Base-by-base conservation (phyloP, 164 flowering plant species). In the Stephania yunnanensis region DNA sequence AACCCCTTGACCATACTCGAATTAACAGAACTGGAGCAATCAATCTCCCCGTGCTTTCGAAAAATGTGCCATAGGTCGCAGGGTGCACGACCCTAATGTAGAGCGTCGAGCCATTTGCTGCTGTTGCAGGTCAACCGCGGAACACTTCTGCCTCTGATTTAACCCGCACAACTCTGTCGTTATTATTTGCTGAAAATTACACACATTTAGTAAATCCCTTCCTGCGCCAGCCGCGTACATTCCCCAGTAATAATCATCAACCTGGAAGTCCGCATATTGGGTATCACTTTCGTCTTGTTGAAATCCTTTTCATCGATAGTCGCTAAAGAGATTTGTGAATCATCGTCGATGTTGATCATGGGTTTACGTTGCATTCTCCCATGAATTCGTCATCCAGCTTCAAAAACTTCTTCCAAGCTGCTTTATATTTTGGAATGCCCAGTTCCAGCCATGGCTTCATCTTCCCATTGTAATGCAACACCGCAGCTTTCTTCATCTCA, bases 381-480 rank as follows among this genome's bases (percentile, higher is more conserved):
- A 96, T 82, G 83, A 85, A 89, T 73, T 74, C 90, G 67, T 90
- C 90, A 12, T 88, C 91, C 25, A 42, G 81, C 70, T 84, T 87
- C 79, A 94, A 63, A 81, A 73, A 91, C 79, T 81, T 87, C 77
- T 78, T 87, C 99, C 99, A 96, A 76, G 78, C 80, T 7, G 58
- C 73, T 78, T 81, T 91, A 77, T 92, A 92, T 61, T 79, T 84
- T 13, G 91, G 88, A 71, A 95, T 92, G 70, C 94, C 98, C 74
- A 94, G 82, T 75, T 96, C 99, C 44, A 92, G 93, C 99, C 99
- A 96, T 29, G 99, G 99, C 80, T 96, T 96, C 97, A 88, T 92
- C 78, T 89, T 87, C 50, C 99, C 99, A 77, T 91, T 91, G 78
- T 88, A 96, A 83, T 96, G 99, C 85, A 96, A 80, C 10, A 91